phyloP scores from a whole-genome alignment of 108 stramenopile genomes.

The Cyclotella sp. region DNA sequence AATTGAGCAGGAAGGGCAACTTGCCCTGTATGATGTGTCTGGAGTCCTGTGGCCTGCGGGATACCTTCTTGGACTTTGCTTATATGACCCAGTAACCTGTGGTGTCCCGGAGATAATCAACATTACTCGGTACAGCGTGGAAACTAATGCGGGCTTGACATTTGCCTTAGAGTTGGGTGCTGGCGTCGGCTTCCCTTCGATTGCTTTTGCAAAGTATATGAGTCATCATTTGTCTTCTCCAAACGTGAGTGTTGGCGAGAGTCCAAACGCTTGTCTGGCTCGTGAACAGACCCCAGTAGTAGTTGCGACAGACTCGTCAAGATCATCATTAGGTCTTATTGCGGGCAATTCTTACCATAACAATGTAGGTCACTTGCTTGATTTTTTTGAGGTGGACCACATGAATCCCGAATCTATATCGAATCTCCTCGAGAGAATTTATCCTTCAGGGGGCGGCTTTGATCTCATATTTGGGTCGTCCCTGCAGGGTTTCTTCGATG shows the following conservation, averaged over 20 bases:
- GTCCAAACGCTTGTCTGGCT: conserved; percentile 17
- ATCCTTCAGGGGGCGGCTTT: conserved; percentile 44
- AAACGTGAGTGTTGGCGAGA: neutral
- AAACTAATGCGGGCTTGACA: neutral
- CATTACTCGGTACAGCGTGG: conserved; percentile 3
- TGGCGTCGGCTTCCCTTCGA: conserved; percentile 61
- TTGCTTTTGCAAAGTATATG: conserved; percentile 51
- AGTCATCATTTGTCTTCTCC: neutral
- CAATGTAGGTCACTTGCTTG: conserved; percentile 19
- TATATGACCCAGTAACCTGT: conserved; percentile 52
- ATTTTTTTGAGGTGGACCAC: conserved; percentile 12
- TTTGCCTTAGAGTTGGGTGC: conserved; percentile 61
- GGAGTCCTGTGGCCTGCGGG: conserved; percentile 70
- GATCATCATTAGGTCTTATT: conserved; percentile 25
- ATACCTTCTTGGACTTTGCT: conserved; percentile 63
- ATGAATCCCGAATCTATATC: conserved; percentile 7
- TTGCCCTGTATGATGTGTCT: conserved; percentile 60
- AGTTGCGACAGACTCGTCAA: conserved; percentile 27
- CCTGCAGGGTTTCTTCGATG: conserved; percentile 59
- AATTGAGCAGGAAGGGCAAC: conserved; percentile 67
- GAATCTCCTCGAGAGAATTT: conserved; percentile 18
- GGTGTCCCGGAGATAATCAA: conserved; percentile 52
- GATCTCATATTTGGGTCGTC: conserved; percentile 61
- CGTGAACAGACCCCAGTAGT: conserved; percentile 21
- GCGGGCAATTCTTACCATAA: conserved; percentile 22